Conservation (phyloP, 2,329 filamentous ascomycete species). For the Fusarium protoensiforme region DNA sequence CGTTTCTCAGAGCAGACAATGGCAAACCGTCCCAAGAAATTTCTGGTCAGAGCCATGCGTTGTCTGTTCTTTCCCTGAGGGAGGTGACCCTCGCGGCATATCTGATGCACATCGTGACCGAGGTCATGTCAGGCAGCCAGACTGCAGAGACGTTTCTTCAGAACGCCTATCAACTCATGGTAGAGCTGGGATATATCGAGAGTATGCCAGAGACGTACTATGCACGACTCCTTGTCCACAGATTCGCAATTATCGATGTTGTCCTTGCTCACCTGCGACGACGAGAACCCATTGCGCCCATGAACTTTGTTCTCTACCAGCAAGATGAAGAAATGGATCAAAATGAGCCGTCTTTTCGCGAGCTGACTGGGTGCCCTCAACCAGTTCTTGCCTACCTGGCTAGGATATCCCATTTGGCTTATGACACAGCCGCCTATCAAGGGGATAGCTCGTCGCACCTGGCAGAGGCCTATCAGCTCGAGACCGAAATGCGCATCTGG, state of each 20-base stretch:
- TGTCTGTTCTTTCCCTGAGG: background rate
- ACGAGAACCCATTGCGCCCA: background rate
- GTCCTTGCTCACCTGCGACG: background rate
- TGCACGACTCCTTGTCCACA: background rate
- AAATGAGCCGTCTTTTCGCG: background rate
- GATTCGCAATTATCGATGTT: background rate
- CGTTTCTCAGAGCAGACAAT: background rate
- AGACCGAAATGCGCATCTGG: background rate
- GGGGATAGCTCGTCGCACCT: background rate
- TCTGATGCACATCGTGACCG: conserved; percentile 9
- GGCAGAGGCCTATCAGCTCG: background rate
- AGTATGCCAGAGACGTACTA: background rate
- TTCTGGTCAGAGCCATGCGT: background rate
- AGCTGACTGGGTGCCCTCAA: background rate
- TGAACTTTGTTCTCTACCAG: background rate
- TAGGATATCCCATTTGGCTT: background rate
- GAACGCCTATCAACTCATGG: background rate
- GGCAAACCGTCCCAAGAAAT: background rate
- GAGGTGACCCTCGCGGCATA: conserved; percentile 13
- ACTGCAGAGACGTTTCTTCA: background rate
- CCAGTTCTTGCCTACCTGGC: background rate
- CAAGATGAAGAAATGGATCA: background rate
- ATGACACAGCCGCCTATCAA: background rate
- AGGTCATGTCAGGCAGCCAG: conserved; percentile 14
- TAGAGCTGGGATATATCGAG: background rate